Evolutionary conservation across 2,329 filamentous ascomycete species (phyloP).

Genomic region (Bipolaris cookei): DNA sequence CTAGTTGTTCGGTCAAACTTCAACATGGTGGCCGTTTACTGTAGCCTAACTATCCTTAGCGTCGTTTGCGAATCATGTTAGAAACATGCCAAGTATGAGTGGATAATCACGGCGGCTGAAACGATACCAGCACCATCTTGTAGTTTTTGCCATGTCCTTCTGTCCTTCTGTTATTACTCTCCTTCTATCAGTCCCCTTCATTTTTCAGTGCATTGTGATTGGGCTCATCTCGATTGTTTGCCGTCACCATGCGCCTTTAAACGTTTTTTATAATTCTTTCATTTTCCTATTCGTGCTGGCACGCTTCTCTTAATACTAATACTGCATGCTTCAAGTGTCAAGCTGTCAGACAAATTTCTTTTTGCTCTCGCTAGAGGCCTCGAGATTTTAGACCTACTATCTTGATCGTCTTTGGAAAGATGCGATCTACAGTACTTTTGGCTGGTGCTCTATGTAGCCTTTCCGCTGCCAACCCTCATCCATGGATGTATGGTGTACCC

Average conservation of each 20-base stretch:
- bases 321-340: neutral
- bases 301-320: slow-evolving; percentile 28
- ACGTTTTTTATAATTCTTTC: neutral
- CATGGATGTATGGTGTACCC: slow-evolving; percentile 46
- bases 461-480: slow-evolving; percentile 29
- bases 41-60: neutral
- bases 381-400: neutral
- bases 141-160: neutral
- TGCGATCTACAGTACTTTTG: slow-evolving; percentile 31
- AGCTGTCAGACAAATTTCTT: neutral
- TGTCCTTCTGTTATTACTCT: neutral
- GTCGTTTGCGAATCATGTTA: neutral
- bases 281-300: slow-evolving; percentile 25
- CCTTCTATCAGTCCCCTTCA: neutral
- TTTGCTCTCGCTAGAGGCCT: neutral
- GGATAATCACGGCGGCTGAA: neutral
- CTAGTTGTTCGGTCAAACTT: too few species aligned
- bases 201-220: neutral
- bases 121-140: neutral
- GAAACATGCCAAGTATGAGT: neutral
- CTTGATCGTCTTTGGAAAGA: slow-evolving; percentile 3
- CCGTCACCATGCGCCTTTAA: neutral
- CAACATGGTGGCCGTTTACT: neutral
- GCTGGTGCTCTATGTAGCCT: slow-evolving; percentile 31
- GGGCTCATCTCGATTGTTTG: neutral